Conservation (phyloP, 805 yeast species). For the Nakazawaea anatomiae region DNA sequence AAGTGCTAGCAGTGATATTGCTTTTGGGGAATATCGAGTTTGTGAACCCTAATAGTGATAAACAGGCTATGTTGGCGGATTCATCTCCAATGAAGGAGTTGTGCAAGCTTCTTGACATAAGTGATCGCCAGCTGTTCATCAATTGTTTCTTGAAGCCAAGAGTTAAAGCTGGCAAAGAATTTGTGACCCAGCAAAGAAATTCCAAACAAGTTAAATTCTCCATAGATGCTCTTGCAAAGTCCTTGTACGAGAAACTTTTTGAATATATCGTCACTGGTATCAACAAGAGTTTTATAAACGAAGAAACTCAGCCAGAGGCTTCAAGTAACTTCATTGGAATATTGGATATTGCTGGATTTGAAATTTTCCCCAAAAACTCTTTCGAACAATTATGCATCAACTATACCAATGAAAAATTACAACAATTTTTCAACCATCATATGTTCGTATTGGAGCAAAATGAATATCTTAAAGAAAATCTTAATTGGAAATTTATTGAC, state of each 20-base stretch:
- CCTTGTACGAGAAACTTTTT: slow-evolving; percentile 80
- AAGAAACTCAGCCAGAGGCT: slow-evolving; percentile 21
- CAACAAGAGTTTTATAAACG: slow-evolving; percentile 50
- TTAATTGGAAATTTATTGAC: slow-evolving; percentile 73
- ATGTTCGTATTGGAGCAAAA: slow-evolving; percentile 56
- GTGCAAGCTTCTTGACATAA: slow-evolving; percentile 61
- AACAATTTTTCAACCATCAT: slow-evolving; percentile 58
- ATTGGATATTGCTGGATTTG: slow-evolving; percentile 58
- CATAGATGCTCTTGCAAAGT: slow-evolving; percentile 82
- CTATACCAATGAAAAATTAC: slow-evolving; percentile 54
- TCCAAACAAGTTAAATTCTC: slow-evolving; percentile 76
- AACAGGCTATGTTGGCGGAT: slow-evolving; percentile 67
- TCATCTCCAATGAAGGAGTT: slow-evolving; percentile 45
- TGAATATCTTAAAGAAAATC: slow-evolving; percentile 52
- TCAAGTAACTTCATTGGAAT: slow-evolving; percentile 44
- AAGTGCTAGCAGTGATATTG: slow-evolving; percentile 66
- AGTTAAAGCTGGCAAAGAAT: slow-evolving; percentile 88
- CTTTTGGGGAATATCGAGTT: slow-evolving; percentile 85
- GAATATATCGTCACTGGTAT: slow-evolving; percentile 70
- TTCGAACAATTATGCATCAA: slow-evolving; percentile 59
- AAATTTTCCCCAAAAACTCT: slow-evolving; percentile 50
- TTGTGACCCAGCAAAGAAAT: slow-evolving; percentile 71
- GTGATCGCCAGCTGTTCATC: slow-evolving; percentile 41
- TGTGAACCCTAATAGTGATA: slow-evolving; percentile 50
- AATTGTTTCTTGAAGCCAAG: slow-evolving; percentile 68